Conservation (phyloP, 768 basidiomycete genomes). For the Ramaria sp. region DNA sequence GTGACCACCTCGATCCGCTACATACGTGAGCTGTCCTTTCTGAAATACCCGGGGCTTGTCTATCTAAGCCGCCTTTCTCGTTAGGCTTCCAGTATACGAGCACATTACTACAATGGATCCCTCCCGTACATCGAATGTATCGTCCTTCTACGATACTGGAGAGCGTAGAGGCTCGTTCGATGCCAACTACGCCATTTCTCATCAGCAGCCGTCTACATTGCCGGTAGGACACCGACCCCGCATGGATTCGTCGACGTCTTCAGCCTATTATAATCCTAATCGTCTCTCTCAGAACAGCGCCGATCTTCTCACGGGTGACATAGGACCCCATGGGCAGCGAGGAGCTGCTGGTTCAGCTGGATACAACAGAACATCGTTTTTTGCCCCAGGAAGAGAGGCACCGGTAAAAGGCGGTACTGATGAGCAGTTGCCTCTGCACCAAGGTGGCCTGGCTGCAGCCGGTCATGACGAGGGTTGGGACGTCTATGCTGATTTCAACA, state of each 20-base stretch:
- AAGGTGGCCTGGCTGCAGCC: conserved; percentile 21
- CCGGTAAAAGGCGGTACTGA: conserved; percentile 72
- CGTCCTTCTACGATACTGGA: conserved; percentile 57
- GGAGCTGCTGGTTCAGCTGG: conserved; percentile 42
- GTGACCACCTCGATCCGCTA: background rate
- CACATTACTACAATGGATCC: conserved; percentile 29
- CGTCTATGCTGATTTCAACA: conserved; percentile 86
- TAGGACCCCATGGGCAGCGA: conserved; percentile 24
- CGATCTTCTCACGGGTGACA: conserved; percentile 3
- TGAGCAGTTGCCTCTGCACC: conserved; percentile 32
- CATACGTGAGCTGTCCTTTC: too few relatives aligned
- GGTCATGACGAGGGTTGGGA: conserved; percentile 50
- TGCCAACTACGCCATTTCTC: conserved; percentile 14
- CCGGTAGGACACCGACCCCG: conserved; percentile 39
- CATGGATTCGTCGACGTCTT: conserved; percentile 56
- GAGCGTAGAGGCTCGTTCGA: conserved; percentile 52
- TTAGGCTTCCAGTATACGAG: background rate
- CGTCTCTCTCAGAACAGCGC: conserved; percentile 5
- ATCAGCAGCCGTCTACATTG: conserved; percentile 7
- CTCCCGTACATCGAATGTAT: conserved; percentile 70
- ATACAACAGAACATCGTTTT: conserved; percentile 63
- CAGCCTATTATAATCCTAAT: conserved; percentile 2
- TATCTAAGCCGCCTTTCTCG: too few relatives aligned
- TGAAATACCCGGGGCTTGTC: too few relatives aligned
- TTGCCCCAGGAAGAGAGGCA: conserved; percentile 58